Base-by-base conservation (phyloP, 108 stramenopile species). In the Tribonema minus region DNA sequence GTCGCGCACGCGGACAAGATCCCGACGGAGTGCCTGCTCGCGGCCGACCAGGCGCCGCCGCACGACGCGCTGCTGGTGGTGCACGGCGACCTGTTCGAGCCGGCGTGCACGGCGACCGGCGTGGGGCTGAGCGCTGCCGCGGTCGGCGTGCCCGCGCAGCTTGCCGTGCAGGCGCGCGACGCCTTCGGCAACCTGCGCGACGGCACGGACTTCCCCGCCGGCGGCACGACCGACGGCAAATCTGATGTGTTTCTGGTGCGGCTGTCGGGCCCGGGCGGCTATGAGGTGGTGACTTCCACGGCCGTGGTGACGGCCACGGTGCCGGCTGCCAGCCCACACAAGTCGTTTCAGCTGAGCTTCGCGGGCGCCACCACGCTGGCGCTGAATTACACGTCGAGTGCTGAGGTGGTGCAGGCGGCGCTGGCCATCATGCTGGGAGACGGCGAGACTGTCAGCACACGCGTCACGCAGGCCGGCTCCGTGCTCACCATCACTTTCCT, bases 151-250 rank as follows among this genome's bases (percentile, higher is more conserved):
- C 66, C 82, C 40, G 88, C 84, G 0, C 72, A 71, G 23, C 89
- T 92, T 68, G 39, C 70, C 5, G 76, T 93, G 34, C 68, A 89
- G 54, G 87, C 90, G 5, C 75, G 90, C 23, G 92, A 93, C 77
- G 85, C 86, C 37, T 93, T 92, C 80, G 91, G 91, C 26, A 93
- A 93, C 71, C 58, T 91, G 33, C 77, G 90, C 69, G 71, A 54
- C 46, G 46, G 46, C 46, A 20, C 46, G 9, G n/a, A n/a, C n/a
- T n/a, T n/a, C n/a, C n/a, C n/a, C n/a, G n/a, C n/a, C 9, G 60
- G 23, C 9, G 88, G 85, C 70, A 80, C 67, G 58, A 89, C 88
- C 3, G 88, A 90, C 58, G 92, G 92, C 3, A 76, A 63, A 58
- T 87, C 86, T 15, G 92, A 92, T 73, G 71, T 78, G 20, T 92